Base-by-base conservation (phyloP, 2,329 filamentous ascomycete genomes). In the Fusarium coicis region DNA sequence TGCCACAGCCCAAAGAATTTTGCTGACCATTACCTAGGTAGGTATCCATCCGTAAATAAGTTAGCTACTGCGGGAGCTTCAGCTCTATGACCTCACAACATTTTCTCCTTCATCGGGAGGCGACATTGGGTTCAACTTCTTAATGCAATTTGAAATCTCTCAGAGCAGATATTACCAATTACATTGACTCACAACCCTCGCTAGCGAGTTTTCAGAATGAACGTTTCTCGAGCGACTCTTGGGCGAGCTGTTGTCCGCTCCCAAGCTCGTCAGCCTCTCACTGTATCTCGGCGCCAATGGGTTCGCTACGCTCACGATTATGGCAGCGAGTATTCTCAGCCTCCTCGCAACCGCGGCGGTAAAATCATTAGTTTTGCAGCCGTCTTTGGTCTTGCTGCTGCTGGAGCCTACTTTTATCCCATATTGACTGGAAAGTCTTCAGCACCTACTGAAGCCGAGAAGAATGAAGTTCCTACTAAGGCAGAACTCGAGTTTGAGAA, bases 401-500 rank as follows among this genome's bases (percentile, higher is more conserved):
- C 81, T 18, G 81, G 81, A 53, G 79, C 79, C 19, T 82, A 85
- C 65, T 82, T 79, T 64, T 84, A 84, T 70, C 82, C 82, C 28
- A 72, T 70, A 23, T 68, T 85, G 67, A 80, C 73, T 63, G 78
- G 77, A 23, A 69, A 74, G 39, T 79, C 78, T 34, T 66, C 70
- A 7, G 52, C 76, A 5, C 34, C 67, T 19, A 28, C 72, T 28
- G 73, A 77, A 58, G 55, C 61, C 28, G 59, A 76, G 47, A 60
- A 52, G 23, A 67, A 73, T 28, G 52, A 74, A 43, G 52, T 56
- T 23, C 53, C 63, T 6, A 63, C 72, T 43, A 82, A 85, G 76
- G 88, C 88, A 2, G 87, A 91, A 59, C 78, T 94, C 44, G 85
- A 89, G 65, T 93, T 94, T 72, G 93, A 97, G 82, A 88, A 91